Conservation (phyloP, 2,329 filamentous ascomycete genomes). For the Colletotrichum sp. region DNA sequence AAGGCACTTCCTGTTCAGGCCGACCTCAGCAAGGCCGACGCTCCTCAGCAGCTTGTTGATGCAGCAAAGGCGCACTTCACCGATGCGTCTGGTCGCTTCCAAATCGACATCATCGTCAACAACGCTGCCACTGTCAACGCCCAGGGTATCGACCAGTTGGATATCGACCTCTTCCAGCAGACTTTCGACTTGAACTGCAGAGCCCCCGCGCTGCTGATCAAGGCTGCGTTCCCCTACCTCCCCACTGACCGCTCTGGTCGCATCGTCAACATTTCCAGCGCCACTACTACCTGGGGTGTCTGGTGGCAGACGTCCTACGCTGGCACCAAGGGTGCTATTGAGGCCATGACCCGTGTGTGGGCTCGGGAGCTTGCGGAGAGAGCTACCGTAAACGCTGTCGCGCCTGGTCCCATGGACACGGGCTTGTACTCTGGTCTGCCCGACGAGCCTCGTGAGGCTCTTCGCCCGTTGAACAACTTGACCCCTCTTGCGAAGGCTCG, state of each 20-base stretch:
- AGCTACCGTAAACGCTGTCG: constrained; percentile 61
- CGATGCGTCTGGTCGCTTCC: constrained; percentile 53
- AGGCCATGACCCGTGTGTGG: constrained; percentile 66
- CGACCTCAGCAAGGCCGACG: constrained; percentile 68
- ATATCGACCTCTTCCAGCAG: constrained; percentile 65
- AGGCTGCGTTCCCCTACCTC: constrained; percentile 74
- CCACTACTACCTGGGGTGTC: constrained; percentile 25
- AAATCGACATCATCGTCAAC: constrained; percentile 86
- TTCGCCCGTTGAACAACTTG: constrained; percentile 38
- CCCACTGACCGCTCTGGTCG: constrained; percentile 67
- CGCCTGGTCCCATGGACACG: constrained; percentile 53
- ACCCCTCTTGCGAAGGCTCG: constrained; percentile 52
- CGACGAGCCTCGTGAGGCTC: constrained; percentile 52
- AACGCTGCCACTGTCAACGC: constrained; percentile 75
- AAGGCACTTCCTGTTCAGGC: constrained; percentile 69
- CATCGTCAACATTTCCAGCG: constrained; percentile 61
- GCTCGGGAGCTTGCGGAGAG: constrained; percentile 58
- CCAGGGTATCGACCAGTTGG: constrained; percentile 59
- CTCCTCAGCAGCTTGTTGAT: constrained; percentile 64
- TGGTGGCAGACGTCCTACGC: constrained; percentile 44
- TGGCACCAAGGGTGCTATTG: constrained; percentile 61
- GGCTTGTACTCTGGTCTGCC: constrained; percentile 52
- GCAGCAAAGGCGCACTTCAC: constrained; percentile 64
- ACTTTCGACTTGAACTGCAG: constrained; percentile 83
- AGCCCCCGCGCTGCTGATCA: constrained; percentile 77